A percentile compares a stretch with the other conserved stretches of the same genome.
These are phyloP conservation scores for Tanacetum coccineum DNA, from an alignment of 129 eudicot genomes.

Conservation along the genomic window DNA sequence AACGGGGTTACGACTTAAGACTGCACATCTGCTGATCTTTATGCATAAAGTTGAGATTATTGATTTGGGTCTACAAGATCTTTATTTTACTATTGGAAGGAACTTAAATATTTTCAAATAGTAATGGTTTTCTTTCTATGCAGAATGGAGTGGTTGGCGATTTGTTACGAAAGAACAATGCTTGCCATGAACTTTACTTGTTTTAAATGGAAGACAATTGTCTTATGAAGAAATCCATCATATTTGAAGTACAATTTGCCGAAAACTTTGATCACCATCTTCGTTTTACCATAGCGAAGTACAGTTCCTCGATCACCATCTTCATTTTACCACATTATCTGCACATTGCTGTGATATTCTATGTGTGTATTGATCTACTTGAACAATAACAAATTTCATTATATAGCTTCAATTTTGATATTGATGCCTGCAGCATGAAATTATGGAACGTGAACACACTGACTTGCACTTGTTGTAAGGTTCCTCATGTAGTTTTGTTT, in stretches of 20 bases:
- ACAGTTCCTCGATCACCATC: too few species aligned
- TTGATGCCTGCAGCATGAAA: too few species aligned
- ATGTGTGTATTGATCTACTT: too few species aligned
- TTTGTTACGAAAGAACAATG: background rate
- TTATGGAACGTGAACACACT: background rate
- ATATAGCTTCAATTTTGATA: background rate
- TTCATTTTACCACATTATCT: background rate
- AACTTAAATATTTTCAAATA: too few species aligned
- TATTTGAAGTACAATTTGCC: background rate
- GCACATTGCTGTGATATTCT: too few species aligned
- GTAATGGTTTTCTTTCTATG: constrained; percentile 1
- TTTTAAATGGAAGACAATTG: constrained; percentile 1
- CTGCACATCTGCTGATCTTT: too few species aligned
- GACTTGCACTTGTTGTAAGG: constrained; percentile 12
- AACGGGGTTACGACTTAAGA: too few species aligned
- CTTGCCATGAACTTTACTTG: constrained; percentile 1
- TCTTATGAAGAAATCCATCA: background rate
- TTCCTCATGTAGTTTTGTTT: background rate
- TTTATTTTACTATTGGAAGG: too few species aligned
- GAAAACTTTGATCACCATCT: too few species aligned
- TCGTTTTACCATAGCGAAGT: too few species aligned
- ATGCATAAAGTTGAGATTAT: too few species aligned
- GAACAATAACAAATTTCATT: constrained; percentile 2
- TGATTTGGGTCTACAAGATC: too few species aligned
- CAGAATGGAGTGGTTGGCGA: constrained; percentile 18